Evolutionary conservation across 2,329 filamentous ascomycete genomes (phyloP), one percentile per base, ranked within the genome.

Genomic region (Graphilbum ipis-grandicollis): DNA sequence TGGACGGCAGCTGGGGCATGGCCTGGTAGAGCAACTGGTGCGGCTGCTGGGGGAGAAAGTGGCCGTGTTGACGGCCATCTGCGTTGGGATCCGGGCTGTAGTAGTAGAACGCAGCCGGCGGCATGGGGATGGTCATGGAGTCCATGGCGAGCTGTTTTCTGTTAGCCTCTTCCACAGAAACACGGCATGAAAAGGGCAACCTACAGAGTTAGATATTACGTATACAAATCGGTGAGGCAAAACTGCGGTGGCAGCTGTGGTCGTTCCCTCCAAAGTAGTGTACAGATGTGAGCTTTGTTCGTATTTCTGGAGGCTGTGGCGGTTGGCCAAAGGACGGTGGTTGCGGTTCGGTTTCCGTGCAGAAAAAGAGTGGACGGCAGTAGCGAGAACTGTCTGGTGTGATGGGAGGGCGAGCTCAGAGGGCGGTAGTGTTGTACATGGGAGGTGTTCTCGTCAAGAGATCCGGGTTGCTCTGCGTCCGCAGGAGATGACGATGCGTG

Each of bases 61-160:
- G 76, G 38, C 74, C 74, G 58, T 86, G 78, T 52, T 80, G 79
- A 51, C 76, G 69, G 50, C 69, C 68, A 54, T 85, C 79, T 44
- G 73, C 65, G 55, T 72, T 75, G 45, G 77, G 68, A 48, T 90
- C 81, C 46, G 79, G 75, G 50, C 74, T 78, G 65, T 88, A 93
- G 67, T 86, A 90, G 69, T 81, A 86, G 66, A 85, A 92, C 41
- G 80, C 65, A 46, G 76, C 71, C 59, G 81, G 78, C 43, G 68
- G 74, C 66, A 81, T 72, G 50, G 68, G 56, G 56, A 52, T 47
- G 60, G 70, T 66, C 60, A 68, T 65, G 50, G 70, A 57, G 14
- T 23, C 52, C n/a, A n/a, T n/a, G n/a, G n/a, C n/a, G n/a, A n/a
- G n/a, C n/a, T n/a, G n/a, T n/a, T n/a, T n/a, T n/a, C n/a, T n/a